Conservation (phyloP, 2,329 filamentous ascomycete species). For the Colletotrichum lindemuthianum region DNA sequence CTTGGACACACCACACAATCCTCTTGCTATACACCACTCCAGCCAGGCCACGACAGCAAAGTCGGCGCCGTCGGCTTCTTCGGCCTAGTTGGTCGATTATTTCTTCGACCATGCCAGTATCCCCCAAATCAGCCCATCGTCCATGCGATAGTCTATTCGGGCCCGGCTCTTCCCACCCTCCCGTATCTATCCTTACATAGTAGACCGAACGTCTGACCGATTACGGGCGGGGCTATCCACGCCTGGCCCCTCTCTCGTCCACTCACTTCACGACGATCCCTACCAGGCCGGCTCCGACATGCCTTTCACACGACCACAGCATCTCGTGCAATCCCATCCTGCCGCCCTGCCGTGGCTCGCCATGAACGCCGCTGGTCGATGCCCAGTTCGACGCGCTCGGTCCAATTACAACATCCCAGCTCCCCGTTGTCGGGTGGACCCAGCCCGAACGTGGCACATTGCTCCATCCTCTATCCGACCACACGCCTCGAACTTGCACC, state of each 20-base stretch:
- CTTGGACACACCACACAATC: conserved; percentile 1
- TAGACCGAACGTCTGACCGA: conserved; percentile 30
- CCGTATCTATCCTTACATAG: not conserved
- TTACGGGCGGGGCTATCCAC: conserved; percentile 26
- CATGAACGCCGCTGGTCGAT: conserved; percentile 8
- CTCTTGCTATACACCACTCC: not conserved
- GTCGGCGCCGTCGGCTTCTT: conserved; percentile 17
- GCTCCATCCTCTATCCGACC: conserved; percentile 10
- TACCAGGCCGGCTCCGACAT: conserved; percentile 17
- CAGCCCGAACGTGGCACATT: conserved; percentile 27
- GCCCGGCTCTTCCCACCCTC: conserved; percentile 20
- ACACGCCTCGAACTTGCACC: conserved; percentile 19
- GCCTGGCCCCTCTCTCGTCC: conserved; percentile 19
- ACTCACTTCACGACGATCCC: conserved; percentile 27
- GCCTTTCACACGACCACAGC: conserved; percentile 32
- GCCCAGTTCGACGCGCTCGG: not conserved
- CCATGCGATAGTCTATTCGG: conserved; percentile 22
- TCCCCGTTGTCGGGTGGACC: conserved; percentile 17
- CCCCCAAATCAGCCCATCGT: conserved; percentile 5
- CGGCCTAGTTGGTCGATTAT: conserved; percentile 4
- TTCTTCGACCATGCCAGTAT: not conserved
- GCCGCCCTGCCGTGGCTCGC: conserved; percentile 24
- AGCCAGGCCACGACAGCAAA: conserved; percentile 22
- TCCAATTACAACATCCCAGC: conserved; percentile 26
- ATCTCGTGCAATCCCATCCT: conserved; percentile 30